These are phyloP conservation scores for Colletotrichum acutatum DNA, from an alignment of 2,329 filamentous ascomycete genomes.

Conservation along the genomic window DNA sequence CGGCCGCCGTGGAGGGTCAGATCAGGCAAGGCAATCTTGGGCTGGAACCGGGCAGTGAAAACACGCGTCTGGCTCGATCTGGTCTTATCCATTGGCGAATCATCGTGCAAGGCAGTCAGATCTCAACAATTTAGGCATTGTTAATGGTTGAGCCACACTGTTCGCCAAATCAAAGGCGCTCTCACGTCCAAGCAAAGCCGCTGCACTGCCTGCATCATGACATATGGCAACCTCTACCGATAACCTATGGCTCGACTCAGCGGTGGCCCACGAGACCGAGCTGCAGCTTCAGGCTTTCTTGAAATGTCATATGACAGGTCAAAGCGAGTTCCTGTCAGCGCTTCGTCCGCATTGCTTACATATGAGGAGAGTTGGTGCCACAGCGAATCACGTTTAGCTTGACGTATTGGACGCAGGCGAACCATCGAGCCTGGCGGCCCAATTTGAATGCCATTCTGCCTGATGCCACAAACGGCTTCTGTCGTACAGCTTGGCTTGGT, in stretches of 20 bases:
- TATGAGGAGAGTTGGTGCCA: not conserved
- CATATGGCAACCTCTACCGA: not conserved
- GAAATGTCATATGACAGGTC: not conserved
- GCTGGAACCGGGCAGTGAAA: not conserved
- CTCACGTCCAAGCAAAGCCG: not conserved
- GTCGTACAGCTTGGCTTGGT: not conserved
- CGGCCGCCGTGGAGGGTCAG: not conserved
- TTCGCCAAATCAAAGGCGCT: not conserved
- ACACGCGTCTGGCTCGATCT: not conserved
- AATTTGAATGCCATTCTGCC: not conserved
- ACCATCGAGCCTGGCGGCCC: not conserved
- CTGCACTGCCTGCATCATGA: not conserved
- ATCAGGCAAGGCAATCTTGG: conserved; percentile 3
- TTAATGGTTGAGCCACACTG: not conserved
- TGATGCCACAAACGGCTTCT: not conserved
- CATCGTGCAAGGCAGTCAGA: not conserved
- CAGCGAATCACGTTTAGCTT: not conserved
- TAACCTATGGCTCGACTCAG: not conserved
- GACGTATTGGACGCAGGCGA: not conserved
- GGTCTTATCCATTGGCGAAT: not conserved
- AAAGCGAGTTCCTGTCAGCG: not conserved
- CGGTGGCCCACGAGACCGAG: not conserved
- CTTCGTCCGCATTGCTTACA: not conserved
- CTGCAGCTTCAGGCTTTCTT: not conserved
- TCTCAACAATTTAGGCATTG: not conserved